A percentile compares a stretch with the other conserved stretches of the same genome.
These are phyloP conservation scores for Metarhizium album DNA, from an alignment of 2,329 filamentous ascomycete species.

Conservation along the genomic window DNA sequence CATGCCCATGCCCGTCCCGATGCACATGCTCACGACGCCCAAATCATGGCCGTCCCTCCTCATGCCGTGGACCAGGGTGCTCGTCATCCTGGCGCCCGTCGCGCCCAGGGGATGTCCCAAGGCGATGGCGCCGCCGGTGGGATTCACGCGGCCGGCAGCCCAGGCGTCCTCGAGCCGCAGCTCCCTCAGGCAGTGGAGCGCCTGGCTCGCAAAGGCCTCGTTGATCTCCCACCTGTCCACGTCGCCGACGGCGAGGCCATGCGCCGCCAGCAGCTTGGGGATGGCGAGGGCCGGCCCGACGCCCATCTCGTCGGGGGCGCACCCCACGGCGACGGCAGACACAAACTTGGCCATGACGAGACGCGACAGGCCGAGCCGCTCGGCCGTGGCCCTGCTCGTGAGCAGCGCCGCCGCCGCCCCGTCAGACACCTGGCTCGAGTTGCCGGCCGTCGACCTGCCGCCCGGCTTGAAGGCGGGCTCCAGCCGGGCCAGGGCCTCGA, in stretches of 20 bases:
- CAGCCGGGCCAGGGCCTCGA: conserved; percentile 64
- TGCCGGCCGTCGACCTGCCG: conserved; percentile 75
- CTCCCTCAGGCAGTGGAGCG: conserved; percentile 59
- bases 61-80: conserved; percentile 56
- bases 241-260: conserved; percentile 56
- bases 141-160: conserved; percentile 66
- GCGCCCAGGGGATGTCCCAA: conserved; percentile 85
- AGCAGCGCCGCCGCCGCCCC: conserved; percentile 76
- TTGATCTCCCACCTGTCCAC: conserved; percentile 90
- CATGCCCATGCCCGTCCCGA: conserved; percentile 74
- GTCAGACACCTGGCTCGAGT: conserved; percentile 77
- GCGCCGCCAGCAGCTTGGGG: conserved; percentile 62
- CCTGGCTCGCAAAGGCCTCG: conserved; percentile 63
- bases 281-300: conserved; percentile 80
- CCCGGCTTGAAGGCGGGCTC: conserved; percentile 75
- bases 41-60: conserved; percentile 62
- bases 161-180: conserved; percentile 53
- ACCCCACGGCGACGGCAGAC: conserved; percentile 63
- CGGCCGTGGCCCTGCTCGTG: conserved; percentile 74
- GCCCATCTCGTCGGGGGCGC: conserved; percentile 87
- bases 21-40: conserved; percentile 86
- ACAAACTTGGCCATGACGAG: conserved; percentile 77
- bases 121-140: conserved; percentile 89
- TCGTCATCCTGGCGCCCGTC: conserved; percentile 72
- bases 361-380: conserved; percentile 55